These are phyloP conservation scores for Xylariales sp. DNA, from an alignment of 2,329 filamentous ascomycete species.

Conservation along the genomic window DNA sequence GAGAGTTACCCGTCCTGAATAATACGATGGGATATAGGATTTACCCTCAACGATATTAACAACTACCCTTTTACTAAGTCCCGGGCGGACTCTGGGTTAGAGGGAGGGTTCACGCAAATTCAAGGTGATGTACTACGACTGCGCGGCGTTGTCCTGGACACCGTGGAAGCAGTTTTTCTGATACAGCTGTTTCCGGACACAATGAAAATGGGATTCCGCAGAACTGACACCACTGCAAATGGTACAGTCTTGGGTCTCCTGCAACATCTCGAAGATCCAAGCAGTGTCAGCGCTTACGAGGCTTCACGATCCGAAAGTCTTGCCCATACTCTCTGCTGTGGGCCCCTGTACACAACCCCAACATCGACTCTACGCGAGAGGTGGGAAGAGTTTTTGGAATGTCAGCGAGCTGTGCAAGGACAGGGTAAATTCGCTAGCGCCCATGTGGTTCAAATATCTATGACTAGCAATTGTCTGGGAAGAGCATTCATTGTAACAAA, in stretches of 20 bases:
- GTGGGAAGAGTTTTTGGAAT: not conserved
- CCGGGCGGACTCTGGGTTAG: not conserved
- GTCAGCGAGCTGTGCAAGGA: not conserved
- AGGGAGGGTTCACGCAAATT: not conserved
- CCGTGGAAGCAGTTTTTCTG: not conserved
- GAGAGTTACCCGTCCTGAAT: slow-evolving; percentile 8
- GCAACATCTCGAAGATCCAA: not conserved
- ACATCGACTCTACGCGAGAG: not conserved
- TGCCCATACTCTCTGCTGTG: not conserved
- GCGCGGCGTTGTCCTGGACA: not conserved
- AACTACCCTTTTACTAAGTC: not conserved
- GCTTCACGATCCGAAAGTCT: not conserved
- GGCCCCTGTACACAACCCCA: no score
- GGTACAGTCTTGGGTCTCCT: not conserved
- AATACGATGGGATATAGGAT: slow-evolving; percentile 5
- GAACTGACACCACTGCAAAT: not conserved
- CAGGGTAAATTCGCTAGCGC: not conserved
- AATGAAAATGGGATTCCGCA: not conserved
- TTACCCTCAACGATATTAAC: slow-evolving; percentile 7
- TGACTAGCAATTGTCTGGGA: not conserved
- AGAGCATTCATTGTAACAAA: not conserved
- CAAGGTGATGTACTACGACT: not conserved
- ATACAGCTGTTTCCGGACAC: not conserved
- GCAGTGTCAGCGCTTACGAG: not conserved
- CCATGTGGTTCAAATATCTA: not conserved